Conservation (phyloP, 2,329 filamentous ascomycete genomes). For the Penicillium decumbens region DNA sequence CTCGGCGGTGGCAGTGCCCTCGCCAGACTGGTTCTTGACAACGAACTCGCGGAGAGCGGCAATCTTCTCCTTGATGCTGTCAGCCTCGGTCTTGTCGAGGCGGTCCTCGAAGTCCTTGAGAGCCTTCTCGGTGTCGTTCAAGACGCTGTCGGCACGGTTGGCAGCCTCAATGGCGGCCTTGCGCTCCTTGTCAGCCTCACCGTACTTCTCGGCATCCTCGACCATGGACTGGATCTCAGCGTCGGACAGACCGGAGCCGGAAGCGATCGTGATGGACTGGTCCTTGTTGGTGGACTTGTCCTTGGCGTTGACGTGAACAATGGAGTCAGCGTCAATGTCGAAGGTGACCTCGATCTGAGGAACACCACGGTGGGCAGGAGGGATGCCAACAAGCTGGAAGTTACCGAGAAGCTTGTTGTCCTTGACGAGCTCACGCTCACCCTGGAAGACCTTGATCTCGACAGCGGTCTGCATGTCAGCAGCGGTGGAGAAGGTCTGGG, state of each 20-base stretch:
- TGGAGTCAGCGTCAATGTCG: conserved; percentile 96
- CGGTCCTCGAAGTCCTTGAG: conserved; percentile 94
- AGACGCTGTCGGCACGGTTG: conserved; percentile 92
- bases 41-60: conserved; percentile 78
- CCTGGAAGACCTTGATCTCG: conserved; percentile 99
- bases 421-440: conserved; percentile 96
- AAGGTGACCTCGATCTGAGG: conserved; percentile 97
- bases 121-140: conserved; percentile 98
- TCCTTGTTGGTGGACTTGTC: conserved; percentile 99
- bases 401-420: conserved; percentile 99
- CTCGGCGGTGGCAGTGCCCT: conserved; percentile 76
- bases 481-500: conserved; percentile 93
- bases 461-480: conserved; percentile 98
- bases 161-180: conserved; percentile 91
- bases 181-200: conserved; percentile 91
- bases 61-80: conserved; percentile 93
- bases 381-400: conserved; percentile 98
- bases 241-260: conserved; percentile 93
- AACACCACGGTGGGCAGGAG: conserved; percentile 90
- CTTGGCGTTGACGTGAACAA: conserved; percentile 96
- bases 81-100: conserved; percentile 93
- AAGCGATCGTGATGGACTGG: conserved; percentile 98
- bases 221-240: conserved; percentile 96
- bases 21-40: conserved; percentile 88
- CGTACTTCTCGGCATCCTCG: conserved; percentile 94